Evolutionary conservation across 2,329 filamentous ascomycete species (phyloP), one percentile per base, ranked within the genome.

Genomic region (Helotiales sp.): DNA sequence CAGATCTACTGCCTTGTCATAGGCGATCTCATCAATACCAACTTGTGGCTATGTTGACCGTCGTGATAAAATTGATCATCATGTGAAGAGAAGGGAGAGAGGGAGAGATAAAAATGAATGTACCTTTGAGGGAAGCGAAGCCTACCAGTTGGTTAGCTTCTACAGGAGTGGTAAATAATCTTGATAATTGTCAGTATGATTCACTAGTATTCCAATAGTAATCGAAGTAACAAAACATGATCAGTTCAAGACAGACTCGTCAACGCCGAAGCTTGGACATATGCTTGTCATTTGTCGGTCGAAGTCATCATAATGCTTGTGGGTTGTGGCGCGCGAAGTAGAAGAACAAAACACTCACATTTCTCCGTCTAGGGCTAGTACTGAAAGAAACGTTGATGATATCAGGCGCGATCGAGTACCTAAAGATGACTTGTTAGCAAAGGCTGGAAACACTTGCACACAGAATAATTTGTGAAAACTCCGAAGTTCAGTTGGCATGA

Each of bases 201-300:
- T 52, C 51, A 54, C 17, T 27, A 12, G 34, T 33, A 53, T 17
- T 24, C 52, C 15, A 34, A 31, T 5, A 27, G 19, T 36, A 25
- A 55, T 44, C 10, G 22, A n/a, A 15, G 22, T 24, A 44, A 44
- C 31, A 36, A 62, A 71, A 71, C 72, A 69, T 69, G 66, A 72
- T 77, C 75, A 79, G 78, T 73, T 69, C n/a, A 73, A 74, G 78
- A 81, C 75, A 72, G 71, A 78, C 66, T 82, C 80, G 77, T 82
- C 80, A 77, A 76, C 56, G 78, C 79, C 73, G 73, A 78, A 81
- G 85, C 91, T 96, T 87, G 82, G 91, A 96, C 91, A 96, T 96
- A 96, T 96, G 91, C 91, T 96, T 96, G 91, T 96, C 91, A 85
- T 86, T 88, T 77, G 75, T 80, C 83, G 84, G 88, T 91, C 84